Evolutionary conservation across 2,329 filamentous ascomycete species (phyloP).

Genomic region (Cladosporium sp.): DNA sequence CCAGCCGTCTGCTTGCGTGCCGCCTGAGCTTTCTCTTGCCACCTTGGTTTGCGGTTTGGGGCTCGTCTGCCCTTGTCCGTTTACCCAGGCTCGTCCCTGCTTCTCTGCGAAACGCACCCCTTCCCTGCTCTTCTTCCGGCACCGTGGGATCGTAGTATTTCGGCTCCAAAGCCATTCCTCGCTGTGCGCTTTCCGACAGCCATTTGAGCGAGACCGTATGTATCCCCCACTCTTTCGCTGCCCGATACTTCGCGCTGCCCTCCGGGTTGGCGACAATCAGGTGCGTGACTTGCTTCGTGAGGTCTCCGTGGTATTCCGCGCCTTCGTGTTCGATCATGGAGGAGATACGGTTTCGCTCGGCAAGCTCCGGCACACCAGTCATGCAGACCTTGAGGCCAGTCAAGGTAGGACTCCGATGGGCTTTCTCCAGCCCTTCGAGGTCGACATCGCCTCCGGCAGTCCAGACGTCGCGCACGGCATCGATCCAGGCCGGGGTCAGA

Average conservation of each 20-base stretch:
- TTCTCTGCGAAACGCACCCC: slow-evolving; percentile 60
- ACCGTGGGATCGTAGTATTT: slow-evolving; percentile 70
- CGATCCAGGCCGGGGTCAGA: slow-evolving; percentile 77
- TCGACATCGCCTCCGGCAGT: slow-evolving; percentile 71
- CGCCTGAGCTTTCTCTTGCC: slow-evolving; percentile 77
- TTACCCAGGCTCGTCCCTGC: slow-evolving; percentile 48
- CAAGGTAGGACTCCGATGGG: slow-evolving; percentile 60
- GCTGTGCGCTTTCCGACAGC: slow-evolving; percentile 73
- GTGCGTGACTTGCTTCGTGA: slow-evolving; percentile 81
- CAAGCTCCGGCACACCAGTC: slow-evolving; percentile 62
- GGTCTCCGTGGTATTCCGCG: slow-evolving; percentile 77
- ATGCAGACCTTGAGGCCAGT: slow-evolving; percentile 58
- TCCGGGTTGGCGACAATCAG: slow-evolving; percentile 72
- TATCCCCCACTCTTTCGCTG: slow-evolving; percentile 77
- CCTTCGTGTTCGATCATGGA: slow-evolving; percentile 50
- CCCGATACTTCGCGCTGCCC: slow-evolving; percentile 76
- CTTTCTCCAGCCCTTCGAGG: slow-evolving; percentile 59
- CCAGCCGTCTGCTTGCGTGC: slow-evolving; percentile 77
- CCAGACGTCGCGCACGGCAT: slow-evolving; percentile 74
- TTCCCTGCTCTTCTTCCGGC: slow-evolving; percentile 64
- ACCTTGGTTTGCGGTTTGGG: slow-evolving; percentile 22
- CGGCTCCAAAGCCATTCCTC: slow-evolving; percentile 89
- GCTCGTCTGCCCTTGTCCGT: slow-evolving; percentile 47
- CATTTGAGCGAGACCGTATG: slow-evolving; percentile 75
- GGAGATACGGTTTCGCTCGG: slow-evolving; percentile 64